phyloP scores from a whole-genome alignment of 2,329 filamentous ascomycete species.

The Fusarium pseudoanthophilum region DNA sequence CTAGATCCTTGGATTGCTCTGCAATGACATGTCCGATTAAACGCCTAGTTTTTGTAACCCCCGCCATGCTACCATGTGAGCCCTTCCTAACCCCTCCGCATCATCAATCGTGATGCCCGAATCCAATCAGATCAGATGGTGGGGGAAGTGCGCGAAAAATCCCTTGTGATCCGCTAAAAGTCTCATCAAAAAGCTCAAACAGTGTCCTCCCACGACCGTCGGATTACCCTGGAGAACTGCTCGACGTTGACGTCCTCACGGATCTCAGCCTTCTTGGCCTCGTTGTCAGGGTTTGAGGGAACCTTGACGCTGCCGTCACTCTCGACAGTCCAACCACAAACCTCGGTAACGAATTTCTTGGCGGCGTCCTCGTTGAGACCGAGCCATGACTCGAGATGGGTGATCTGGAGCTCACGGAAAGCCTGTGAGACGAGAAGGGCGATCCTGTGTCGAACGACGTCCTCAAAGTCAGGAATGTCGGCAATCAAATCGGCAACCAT shows the following conservation, averaged over 20 bases:
- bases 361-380: slow-evolving; percentile 75
- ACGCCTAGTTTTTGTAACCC: slow-evolving; percentile 50
- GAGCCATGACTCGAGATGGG: slow-evolving; percentile 79
- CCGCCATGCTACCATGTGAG: slow-evolving; percentile 48
- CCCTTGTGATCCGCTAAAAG: slow-evolving; percentile 31
- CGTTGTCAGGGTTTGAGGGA: slow-evolving; percentile 94
- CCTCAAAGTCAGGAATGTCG: slow-evolving; percentile 95
- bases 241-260: slow-evolving; percentile 94
- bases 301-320: slow-evolving; percentile 74
- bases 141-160: slow-evolving; percentile 34
- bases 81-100: slow-evolving; percentile 38
- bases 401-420: slow-evolving; percentile 76
- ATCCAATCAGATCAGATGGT: slow-evolving; percentile 35
- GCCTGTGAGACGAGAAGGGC: slow-evolving; percentile 86
- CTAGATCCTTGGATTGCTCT: slow-evolving; percentile 50
- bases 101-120: slow-evolving; percentile 48
- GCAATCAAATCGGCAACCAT: slow-evolving; percentile 95
- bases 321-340: slow-evolving; percentile 87
- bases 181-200: slow-evolving; percentile 43
- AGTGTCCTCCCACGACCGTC: slow-evolving; percentile 84
- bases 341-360: slow-evolving; percentile 82
- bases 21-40: slow-evolving; percentile 52
- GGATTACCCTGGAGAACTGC: slow-evolving; percentile 82
- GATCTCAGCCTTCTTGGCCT: slow-evolving; percentile 95
- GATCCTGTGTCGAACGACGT: slow-evolving; percentile 89